Evolutionary conservation across 768 basidiomycete species (phyloP).

Genomic region (Phylloporus sp.): DNA sequence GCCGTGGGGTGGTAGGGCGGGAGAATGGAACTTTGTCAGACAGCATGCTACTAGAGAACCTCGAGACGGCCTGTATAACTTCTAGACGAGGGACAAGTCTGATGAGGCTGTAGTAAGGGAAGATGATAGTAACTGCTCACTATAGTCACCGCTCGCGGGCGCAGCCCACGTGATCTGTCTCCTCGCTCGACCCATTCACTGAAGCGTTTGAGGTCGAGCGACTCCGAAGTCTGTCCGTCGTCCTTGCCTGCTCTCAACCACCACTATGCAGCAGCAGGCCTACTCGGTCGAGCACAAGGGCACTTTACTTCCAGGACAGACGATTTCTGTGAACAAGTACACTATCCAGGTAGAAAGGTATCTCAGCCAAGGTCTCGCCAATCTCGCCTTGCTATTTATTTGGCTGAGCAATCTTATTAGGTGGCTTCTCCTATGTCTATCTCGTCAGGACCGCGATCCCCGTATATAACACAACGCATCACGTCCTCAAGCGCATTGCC

Average conservation of each 20-base stretch:
- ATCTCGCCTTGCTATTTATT: slow-evolving; percentile 4
- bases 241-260: slow-evolving; percentile 1
- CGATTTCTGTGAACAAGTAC: slow-evolving; percentile 85
- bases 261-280: slow-evolving; percentile 39
- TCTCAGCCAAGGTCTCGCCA: slow-evolving; percentile 77
- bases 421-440: slow-evolving; percentile 98
- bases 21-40: slow-evolving; percentile 45
- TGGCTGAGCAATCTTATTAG: slow-evolving; percentile 37
- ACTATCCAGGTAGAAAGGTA: slow-evolving; percentile 91
- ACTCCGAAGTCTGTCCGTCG: slow-evolving; percentile 4
- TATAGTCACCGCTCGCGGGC: too few relatives aligned
- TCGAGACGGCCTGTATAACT: too few relatives aligned
- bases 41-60: slow-evolving; percentile 8
- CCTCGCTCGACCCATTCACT: neutral
- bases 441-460: slow-evolving; percentile 83
- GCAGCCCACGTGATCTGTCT: slow-evolving; percentile 14
- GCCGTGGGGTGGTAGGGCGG: slow-evolving; percentile 50
- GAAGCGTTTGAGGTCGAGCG: neutral
- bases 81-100: neutral
- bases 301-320: slow-evolving; percentile 75
- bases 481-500: slow-evolving; percentile 96
- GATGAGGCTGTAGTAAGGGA: too few relatives aligned
- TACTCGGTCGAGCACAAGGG: slow-evolving; percentile 50
- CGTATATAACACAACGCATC: slow-evolving; percentile 86
- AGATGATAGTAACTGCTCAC: too few relatives aligned